These are phyloP conservation scores for Gardenia jasminoides DNA, from an alignment of 257 asterid genomes.

Conservation along the genomic window DNA sequence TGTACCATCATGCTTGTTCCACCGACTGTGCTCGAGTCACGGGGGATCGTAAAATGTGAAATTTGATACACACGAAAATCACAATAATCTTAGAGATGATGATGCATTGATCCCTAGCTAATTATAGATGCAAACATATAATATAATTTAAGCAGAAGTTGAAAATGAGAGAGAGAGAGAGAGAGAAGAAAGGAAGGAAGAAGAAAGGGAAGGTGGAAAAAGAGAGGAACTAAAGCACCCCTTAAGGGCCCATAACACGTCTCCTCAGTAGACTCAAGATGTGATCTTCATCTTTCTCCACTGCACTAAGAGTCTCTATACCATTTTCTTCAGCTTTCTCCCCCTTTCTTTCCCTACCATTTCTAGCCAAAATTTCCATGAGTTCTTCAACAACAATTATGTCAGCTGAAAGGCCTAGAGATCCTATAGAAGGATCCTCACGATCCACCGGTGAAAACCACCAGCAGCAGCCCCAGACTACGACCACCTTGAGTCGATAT, in stretches of 20 bases:
- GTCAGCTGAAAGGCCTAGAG: slow-evolving; percentile 20
- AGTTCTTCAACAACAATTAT: slow-evolving; percentile 35
- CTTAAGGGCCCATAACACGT: slow-evolving; percentile 58
- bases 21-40: slow-evolving; percentile 43
- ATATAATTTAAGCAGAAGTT: slow-evolving; percentile 27
- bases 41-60: slow-evolving; percentile 28
- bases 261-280: slow-evolving; percentile 56
- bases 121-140: slow-evolving; percentile 7
- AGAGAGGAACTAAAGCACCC: slow-evolving; percentile 61
- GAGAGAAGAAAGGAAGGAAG: slow-evolving; percentile 12
- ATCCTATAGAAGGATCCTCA: slow-evolving; percentile 39
- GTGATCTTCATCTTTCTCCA: slow-evolving; percentile 49
- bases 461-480: slow-evolving; percentile 29
- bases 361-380: slow-evolving; percentile 41
- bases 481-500: slow-evolving; percentile 61
- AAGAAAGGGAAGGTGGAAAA: slow-evolving; percentile 15
- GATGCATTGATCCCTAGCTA: slow-evolving; percentile 15
- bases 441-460: slow-evolving; percentile 30
- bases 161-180: slow-evolving; percentile 31
- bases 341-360: slow-evolving; percentile 11
- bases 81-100: slow-evolving; percentile 12
- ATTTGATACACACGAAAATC: slow-evolving; percentile 18
- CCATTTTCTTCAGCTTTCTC: slow-evolving; percentile 32
- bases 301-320: slow-evolving; percentile 30
- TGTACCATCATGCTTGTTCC: slow-evolving; percentile 16